A percentile compares a stretch with the other conserved stretches of the same genome.
These are phyloP conservation scores for Coemansia sp. DNA, from an alignment of 192 early-diverging fungal genomes.

Conservation along the genomic window DNA sequence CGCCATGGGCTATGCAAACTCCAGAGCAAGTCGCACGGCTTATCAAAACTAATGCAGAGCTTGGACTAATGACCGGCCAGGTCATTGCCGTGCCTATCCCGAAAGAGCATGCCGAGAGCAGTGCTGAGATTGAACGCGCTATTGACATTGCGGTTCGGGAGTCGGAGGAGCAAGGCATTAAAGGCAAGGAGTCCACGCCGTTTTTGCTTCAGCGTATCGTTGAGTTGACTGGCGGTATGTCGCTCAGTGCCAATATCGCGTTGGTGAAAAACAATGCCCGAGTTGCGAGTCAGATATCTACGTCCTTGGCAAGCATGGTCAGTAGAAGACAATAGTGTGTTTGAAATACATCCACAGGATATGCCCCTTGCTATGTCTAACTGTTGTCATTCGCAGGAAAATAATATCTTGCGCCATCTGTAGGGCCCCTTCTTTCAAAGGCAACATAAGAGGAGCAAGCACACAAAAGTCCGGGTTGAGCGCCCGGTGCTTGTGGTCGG, in stretches of 20 bases:
- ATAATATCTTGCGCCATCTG: neutral
- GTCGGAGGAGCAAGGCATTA: slow-evolving; percentile 61
- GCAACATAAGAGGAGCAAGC: neutral
- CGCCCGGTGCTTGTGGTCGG: slow-evolving; percentile 79
- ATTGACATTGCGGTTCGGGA: slow-evolving; percentile 74
- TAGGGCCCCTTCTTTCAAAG: neutral
- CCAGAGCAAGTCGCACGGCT: slow-evolving; percentile 49
- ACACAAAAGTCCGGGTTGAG: neutral
- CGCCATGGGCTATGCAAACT: slow-evolving; percentile 47
- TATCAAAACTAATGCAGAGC: slow-evolving; percentile 57
- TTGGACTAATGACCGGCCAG: slow-evolving; percentile 75
- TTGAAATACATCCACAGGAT: neutral
- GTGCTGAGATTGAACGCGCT: slow-evolving; percentile 64
- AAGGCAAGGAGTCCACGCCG: slow-evolving; percentile 90
- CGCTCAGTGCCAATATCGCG: slow-evolving; percentile 69
- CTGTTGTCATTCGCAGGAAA: neutral
- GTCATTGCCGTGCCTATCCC: slow-evolving; percentile 94
- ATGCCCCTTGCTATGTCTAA: neutral
- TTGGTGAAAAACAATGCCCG: slow-evolving; percentile 90
- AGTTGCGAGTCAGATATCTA: slow-evolving; percentile 80
- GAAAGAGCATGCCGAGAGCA: slow-evolving; percentile 58
- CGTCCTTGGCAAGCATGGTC: slow-evolving; percentile 26
- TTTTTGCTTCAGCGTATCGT: slow-evolving; percentile 86
- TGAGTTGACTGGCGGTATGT: slow-evolving; percentile 81
- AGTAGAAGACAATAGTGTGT: neutral